Conservation (phyloP, 139 green algal genomes). For the Chlorella sorokiniana region DNA sequence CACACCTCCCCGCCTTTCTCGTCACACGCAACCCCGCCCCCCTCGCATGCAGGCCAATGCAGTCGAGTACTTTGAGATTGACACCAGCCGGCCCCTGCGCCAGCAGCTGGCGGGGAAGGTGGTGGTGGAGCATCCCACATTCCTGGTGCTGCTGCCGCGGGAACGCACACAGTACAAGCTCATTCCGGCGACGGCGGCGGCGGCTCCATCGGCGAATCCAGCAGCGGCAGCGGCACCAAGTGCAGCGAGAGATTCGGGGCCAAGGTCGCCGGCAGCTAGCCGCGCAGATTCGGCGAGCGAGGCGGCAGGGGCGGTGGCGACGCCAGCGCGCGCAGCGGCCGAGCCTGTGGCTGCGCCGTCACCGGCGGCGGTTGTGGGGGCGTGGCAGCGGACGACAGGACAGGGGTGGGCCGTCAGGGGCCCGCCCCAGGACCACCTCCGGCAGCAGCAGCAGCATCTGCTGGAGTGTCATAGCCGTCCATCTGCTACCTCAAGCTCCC, state of each 20-base stretch:
- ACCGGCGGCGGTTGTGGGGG: no score
- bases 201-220: no score
- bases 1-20: no score
- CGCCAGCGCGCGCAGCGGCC: background rate
- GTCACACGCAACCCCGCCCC: background rate
- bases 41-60: constrained; percentile 33
- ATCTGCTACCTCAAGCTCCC: background rate
- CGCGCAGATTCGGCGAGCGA: background rate
- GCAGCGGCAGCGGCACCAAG: background rate
- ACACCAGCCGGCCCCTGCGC: constrained; percentile 4
- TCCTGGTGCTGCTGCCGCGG: constrained; percentile 38
- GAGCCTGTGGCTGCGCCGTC: background rate
- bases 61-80: constrained; percentile 21
- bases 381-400: no score
- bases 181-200: background rate
- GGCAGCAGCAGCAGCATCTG: background rate
- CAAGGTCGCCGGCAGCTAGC: background rate
- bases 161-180: constrained; percentile 13
- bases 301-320: no score
- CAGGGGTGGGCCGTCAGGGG: no score
- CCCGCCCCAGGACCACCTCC: no score
- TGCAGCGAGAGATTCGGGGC: background rate
- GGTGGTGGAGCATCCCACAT: constrained; percentile 40
- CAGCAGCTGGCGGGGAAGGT: constrained; percentile 37
- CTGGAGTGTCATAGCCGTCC: no score